phyloP scores from a whole-genome alignment of 495 filamentous ascomycete genomes.

The Annulohypoxylon nitens region DNA sequence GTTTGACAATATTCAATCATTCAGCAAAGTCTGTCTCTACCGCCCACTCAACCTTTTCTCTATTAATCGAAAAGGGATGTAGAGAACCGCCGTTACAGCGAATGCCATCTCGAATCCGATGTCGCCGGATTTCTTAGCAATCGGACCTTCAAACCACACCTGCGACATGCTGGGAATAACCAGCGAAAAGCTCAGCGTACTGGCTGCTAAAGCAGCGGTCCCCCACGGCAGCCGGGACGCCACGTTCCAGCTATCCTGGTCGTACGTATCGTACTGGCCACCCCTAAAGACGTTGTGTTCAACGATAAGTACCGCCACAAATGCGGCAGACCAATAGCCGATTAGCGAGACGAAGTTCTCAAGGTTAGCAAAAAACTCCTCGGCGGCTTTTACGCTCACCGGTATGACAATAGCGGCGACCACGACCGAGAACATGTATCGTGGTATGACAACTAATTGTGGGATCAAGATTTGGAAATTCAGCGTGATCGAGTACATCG shows the following conservation, averaged over 20 bases:
- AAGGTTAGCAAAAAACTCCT: slow-evolving; percentile 63
- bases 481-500: slow-evolving; percentile 65
- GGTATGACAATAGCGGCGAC: slow-evolving; percentile 66
- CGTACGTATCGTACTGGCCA: slow-evolving; percentile 55
- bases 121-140: slow-evolving; percentile 67
- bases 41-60: slow-evolving; percentile 54
- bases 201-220: slow-evolving; percentile 59
- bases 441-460: slow-evolving; percentile 61
- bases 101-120: slow-evolving; percentile 71
- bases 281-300: slow-evolving; percentile 64
- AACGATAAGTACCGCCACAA: slow-evolving; percentile 61
- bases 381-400: slow-evolving; percentile 64
- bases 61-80: slow-evolving; percentile 58
- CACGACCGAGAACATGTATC: slow-evolving; percentile 65
- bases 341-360: slow-evolving; percentile 69
- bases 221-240: slow-evolving; percentile 61
- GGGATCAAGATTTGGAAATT: slow-evolving; percentile 69
- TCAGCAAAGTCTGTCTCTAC: slow-evolving; percentile 14
- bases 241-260: slow-evolving; percentile 62
- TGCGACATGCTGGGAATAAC: slow-evolving; percentile 69
- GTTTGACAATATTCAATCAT: slow-evolving; percentile 12
- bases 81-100: slow-evolving; percentile 61
- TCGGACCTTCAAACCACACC: slow-evolving; percentile 68
- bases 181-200: slow-evolving; percentile 57
- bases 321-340: slow-evolving; percentile 69